Conservation (phyloP, 345 rosid genomes). For the Salix brachista region DNA sequence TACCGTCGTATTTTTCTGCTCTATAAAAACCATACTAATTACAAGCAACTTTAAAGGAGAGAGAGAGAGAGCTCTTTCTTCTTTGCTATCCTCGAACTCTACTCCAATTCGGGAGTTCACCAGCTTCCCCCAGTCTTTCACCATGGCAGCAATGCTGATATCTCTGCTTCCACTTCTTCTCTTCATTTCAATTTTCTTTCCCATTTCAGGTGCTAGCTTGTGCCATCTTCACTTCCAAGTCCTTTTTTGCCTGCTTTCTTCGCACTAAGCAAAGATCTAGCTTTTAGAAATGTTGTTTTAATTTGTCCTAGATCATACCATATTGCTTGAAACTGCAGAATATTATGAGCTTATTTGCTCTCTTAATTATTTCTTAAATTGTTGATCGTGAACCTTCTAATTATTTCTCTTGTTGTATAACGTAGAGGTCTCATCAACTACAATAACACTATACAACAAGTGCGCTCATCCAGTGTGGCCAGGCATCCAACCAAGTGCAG, state of each 20-base stretch:
- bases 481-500: conserved; percentile 86
- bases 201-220: conserved; percentile 12
- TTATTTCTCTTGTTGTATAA: background rate
- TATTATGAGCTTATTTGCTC: background rate
- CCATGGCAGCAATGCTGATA: conserved; percentile 25
- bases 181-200: conserved; percentile 32
- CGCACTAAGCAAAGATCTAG: background rate
- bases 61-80: background rate
- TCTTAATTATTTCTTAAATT: no score
- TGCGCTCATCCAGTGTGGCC: conserved; percentile 92
- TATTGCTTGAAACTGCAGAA: background rate
- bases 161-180: conserved; percentile 13
- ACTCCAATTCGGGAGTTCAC: background rate
- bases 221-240: background rate
- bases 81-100: background rate
- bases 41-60: background rate
- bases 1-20: background rate
- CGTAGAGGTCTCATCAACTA: conserved; percentile 45
- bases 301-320: background rate
- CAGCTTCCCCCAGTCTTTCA: background rate
- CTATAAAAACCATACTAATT: background rate
- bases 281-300: background rate
- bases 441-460: conserved; percentile 67
- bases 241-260: background rate
- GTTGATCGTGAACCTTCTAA: background rate